Evolutionary conservation across 371 early-diverging fungal genomes (phyloP).

Genomic region (Mortierella sp.): DNA sequence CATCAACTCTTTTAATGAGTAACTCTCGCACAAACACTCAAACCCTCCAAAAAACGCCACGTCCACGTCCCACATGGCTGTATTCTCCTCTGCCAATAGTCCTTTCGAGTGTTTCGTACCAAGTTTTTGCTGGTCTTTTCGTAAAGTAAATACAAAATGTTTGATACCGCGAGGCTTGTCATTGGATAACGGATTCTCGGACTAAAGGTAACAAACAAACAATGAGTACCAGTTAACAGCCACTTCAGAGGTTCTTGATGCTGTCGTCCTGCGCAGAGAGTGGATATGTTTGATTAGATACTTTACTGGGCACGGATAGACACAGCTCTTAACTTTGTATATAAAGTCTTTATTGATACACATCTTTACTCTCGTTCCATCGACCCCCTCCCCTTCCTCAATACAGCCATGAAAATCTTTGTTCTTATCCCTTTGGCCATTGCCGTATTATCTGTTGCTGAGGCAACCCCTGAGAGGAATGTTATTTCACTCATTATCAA

Average conservation of each 20-base stretch:
- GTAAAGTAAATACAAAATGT: no score
- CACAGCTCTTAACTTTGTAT: background rate
- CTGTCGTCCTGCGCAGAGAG: background rate
- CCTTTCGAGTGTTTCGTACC: background rate
- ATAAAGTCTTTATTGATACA: background rate
- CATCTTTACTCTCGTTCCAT: background rate
- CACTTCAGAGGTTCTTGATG: no score
- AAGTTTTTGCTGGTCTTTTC: background rate
- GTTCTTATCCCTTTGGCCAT: constrained; percentile 24
- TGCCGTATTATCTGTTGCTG: constrained; percentile 14
- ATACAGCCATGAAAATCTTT: constrained; percentile 28
- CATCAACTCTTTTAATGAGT: no score
- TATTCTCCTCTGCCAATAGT: background rate
- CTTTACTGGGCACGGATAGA: background rate
- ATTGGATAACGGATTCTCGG: background rate
- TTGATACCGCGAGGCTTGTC: background rate
- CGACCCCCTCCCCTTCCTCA: background rate
- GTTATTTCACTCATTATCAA: constrained; percentile 17
- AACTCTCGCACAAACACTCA: no score
- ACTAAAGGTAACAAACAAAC: background rate
- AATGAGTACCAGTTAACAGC: no score
- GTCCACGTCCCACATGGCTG: no score
- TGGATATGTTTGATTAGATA: background rate
- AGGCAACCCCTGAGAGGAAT: constrained; percentile 21
- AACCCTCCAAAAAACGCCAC: no score